A percentile compares a stretch with the other conserved stretches of the same genome.
phyloP scores from a whole-genome alignment of 768 basidiomycete genomes.

The Leccinum arenicola region DNA sequence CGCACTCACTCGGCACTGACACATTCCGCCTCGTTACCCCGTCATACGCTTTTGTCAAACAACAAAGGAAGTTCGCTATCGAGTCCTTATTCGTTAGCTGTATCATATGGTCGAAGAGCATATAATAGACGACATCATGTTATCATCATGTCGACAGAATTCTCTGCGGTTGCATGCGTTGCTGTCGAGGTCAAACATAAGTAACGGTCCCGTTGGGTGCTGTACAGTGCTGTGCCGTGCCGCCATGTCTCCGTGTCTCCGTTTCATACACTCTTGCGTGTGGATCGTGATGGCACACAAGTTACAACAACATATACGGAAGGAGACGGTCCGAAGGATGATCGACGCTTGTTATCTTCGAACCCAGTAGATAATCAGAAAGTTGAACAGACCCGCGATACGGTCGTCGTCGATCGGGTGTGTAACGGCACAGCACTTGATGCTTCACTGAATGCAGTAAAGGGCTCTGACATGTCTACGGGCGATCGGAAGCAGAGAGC shows the following conservation, averaged over 20 bases:
- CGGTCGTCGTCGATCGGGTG: not conserved
- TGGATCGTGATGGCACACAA: not conserved
- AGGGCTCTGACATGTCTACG: too few species aligned
- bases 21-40: not conserved
- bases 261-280: not conserved
- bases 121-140: slow-evolving; percentile 17
- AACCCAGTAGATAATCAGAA: not conserved
- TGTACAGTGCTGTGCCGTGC: not conserved
- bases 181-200: slow-evolving; percentile 5
- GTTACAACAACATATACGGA: not conserved
- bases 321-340: not conserved
- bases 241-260: slow-evolving; percentile 3
- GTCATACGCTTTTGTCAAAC: not conserved
- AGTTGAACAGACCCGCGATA: not conserved
- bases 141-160: not conserved
- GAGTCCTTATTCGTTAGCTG: slow-evolving; percentile 10
- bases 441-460: not conserved
- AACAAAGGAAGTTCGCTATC: slow-evolving; percentile 5
- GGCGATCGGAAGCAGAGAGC: not conserved
- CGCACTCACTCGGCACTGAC: slow-evolving; percentile 2
- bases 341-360: not conserved
- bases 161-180: not conserved
- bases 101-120: slow-evolving; percentile 10
- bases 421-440: not conserved
- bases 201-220: not conserved